Conservation (phyloP, 2,329 filamentous ascomycete genomes). For the Waltergamsia citrina region DNA sequence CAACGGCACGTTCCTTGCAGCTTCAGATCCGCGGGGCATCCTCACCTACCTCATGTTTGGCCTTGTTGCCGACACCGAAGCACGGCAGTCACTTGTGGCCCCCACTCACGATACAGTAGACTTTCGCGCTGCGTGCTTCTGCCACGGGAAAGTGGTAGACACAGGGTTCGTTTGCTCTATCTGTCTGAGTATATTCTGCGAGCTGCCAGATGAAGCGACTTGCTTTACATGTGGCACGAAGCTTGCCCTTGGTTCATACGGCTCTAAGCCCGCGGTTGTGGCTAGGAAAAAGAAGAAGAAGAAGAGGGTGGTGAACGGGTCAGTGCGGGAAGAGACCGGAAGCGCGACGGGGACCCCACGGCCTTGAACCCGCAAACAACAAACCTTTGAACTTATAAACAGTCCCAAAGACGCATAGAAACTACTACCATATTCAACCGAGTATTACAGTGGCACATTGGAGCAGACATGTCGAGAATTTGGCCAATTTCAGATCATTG, state of each 20-base stretch:
- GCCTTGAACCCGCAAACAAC: constrained; percentile 11
- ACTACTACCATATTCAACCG: too few species aligned
- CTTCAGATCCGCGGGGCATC: constrained; percentile 56
- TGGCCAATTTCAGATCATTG: too few species aligned
- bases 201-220: constrained; percentile 48
- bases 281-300: constrained; percentile 67
- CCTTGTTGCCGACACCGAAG: constrained; percentile 59
- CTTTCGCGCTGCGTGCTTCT: constrained; percentile 97
- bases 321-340: constrained; percentile 43
- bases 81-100: constrained; percentile 55
- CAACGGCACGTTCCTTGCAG: constrained; percentile 44
- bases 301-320: constrained; percentile 51
- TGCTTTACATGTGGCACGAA: constrained; percentile 80
- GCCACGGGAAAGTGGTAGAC: constrained; percentile 83
- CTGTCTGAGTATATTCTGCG: constrained; percentile 89
- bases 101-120: constrained; percentile 84
- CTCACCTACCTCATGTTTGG: constrained; percentile 93
- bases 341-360: constrained; percentile 53
- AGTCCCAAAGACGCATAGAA: too few species aligned
- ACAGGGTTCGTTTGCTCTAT: constrained; percentile 94
- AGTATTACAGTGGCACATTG: too few species aligned
- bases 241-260: constrained; percentile 67
- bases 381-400: too few species aligned
- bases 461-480: too few species aligned
- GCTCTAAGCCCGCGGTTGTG: constrained; percentile 67